Base-by-base conservation (phyloP, 495 filamentous ascomycete species). In the Penicillium silybi region DNA sequence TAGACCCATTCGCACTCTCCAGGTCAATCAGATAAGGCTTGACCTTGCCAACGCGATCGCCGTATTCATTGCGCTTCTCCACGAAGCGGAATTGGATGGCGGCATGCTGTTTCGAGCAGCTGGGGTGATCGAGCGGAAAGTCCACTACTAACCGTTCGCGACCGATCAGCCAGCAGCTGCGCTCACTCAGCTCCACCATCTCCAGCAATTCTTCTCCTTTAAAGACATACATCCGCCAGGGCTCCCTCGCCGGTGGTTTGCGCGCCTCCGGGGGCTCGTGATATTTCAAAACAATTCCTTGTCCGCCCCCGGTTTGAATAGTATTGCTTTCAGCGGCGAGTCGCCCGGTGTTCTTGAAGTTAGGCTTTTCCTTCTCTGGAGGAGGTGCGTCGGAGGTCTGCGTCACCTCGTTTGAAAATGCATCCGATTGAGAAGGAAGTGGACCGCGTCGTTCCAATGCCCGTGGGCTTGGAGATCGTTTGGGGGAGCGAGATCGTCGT, bases 151-250 rank as follows among this genome's bases (percentile, higher is more conserved):
- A 66, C 37, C 76, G 52, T 55, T 97, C 92, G 34, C 92, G 72
- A 0, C 93, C 93, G 8, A 97, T 70, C 26, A 99, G 72, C 93
- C 93, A 99, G 70, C 90, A 95, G 57, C 85, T 91, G 23, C 87
- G 85, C 34, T 73, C 71, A 46, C 79, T 72, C 16, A 99, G 76
- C 40, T 89, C 82, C 18, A 96, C 78, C 7, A 88, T 92, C 50
- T 92, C 87, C 27, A 96, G 60, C 7, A 93, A 72, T 45, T 92
- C 87, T 23, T 78, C 58, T 11, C 85, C 87, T 63, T 96, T 96
- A 80, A 99, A 99, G 16, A 96, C 81, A 63, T 95, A 99, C 27
- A 99, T 70, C 37, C 89, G 87, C 90, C 91, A 97, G 29, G 81
- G 73, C 56, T 90, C 82, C 41, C 85, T 85, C 0, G 85, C 59